phyloP scores from a whole-genome alignment of 2,329 filamentous ascomycete species.

The Endocalyx cinctus region DNA sequence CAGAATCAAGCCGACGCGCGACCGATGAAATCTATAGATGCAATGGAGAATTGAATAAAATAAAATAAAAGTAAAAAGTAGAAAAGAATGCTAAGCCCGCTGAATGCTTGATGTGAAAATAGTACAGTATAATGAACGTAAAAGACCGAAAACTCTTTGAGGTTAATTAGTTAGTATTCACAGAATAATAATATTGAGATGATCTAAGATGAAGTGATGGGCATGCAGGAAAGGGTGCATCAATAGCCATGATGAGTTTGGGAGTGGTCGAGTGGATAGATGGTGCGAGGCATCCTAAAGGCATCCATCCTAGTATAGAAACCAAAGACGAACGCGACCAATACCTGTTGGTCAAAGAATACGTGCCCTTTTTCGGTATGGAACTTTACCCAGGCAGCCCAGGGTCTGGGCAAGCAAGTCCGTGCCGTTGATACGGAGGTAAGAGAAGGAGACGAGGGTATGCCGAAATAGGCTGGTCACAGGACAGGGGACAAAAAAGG shows the following conservation, averaged over 20 bases:
- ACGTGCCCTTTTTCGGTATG: too few species aligned
- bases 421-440: too few species aligned
- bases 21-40: conserved; percentile 20
- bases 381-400: too few species aligned
- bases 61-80: conserved; percentile 12
- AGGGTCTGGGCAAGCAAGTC: too few species aligned
- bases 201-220: background rate
- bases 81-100: conserved; percentile 9
- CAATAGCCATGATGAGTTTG: background rate
- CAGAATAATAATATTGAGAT: conserved; percentile 1
- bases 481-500: conserved; percentile 26
- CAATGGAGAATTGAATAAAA: conserved; percentile 2
- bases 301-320: too few species aligned
- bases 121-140: conserved; percentile 12
- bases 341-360: too few species aligned
- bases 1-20: conserved; percentile 14
- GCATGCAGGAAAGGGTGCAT: background rate
- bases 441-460: conserved; percentile 10
- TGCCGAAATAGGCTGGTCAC: conserved; percentile 22
- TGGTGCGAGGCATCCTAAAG: too few species aligned
- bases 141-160: background rate
- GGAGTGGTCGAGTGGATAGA: too few species aligned
- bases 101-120: conserved; percentile 5
- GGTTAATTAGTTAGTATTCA: background rate
- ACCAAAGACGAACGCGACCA: too few species aligned